Evolutionary conservation across 805 yeast species (phyloP).

Genomic region (Candida nanaspora): DNA sequence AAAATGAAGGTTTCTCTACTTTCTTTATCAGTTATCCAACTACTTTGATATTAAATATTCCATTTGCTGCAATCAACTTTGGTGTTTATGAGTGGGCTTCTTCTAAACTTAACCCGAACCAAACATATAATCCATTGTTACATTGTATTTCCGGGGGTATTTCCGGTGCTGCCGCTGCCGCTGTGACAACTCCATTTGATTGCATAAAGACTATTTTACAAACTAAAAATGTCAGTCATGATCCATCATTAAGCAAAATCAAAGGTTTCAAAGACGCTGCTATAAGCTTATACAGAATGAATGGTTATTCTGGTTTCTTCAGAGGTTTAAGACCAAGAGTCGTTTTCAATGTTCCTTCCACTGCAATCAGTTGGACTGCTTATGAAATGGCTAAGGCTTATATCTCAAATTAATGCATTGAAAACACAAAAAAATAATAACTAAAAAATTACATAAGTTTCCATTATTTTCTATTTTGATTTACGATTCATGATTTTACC

Average conservation of each 20-base stretch:
- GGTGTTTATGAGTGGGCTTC: slow-evolving; percentile 84
- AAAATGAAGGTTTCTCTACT: slow-evolving; percentile 64
- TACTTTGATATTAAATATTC: slow-evolving; percentile 83
- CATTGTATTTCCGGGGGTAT: slow-evolving; percentile 92
- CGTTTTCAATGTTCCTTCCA: slow-evolving; percentile 87
- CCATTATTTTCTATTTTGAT: neutral
- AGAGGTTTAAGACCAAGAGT: slow-evolving; percentile 89
- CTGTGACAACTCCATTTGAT: slow-evolving; percentile 89
- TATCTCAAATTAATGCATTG: slow-evolving; percentile 17
- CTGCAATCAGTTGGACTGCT: slow-evolving; percentile 97
- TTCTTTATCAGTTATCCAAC: slow-evolving; percentile 93
- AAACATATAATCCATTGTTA: slow-evolving; percentile 75
- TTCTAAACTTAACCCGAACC: slow-evolving; percentile 70
- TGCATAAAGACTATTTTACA: slow-evolving; percentile 89
- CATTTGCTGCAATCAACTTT: slow-evolving; percentile 91
- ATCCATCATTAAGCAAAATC: slow-evolving; percentile 43
- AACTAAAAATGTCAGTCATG: slow-evolving; percentile 57
- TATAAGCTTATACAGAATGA: slow-evolving; percentile 48
- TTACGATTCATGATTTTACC: too few species aligned
- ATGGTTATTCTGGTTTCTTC: slow-evolving; percentile 61
- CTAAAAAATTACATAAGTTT: too few species aligned
- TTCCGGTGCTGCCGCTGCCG: slow-evolving; percentile 95
- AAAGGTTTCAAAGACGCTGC: slow-evolving; percentile 70
- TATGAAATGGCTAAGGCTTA: slow-evolving; percentile 93
- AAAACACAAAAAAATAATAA: neutral